Conservation (phyloP, 345 rosid genomes). For the Gossypium turneri region DNA sequence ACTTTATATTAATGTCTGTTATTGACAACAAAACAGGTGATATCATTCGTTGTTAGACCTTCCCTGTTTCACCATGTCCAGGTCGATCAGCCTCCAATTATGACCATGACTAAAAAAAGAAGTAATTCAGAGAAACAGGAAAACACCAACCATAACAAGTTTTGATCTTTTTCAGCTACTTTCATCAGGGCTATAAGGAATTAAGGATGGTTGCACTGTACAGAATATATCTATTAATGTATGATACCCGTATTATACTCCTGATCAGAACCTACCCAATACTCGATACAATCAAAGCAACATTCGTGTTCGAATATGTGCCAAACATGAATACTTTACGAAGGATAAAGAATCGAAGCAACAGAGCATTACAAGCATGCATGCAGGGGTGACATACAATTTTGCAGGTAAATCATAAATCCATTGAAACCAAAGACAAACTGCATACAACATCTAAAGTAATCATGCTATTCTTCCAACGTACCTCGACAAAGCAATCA, state of each 20-base stretch:
- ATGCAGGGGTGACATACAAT: not conserved
- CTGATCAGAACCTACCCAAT: too few relatives aligned
- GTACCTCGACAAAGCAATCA: constrained; percentile 79
- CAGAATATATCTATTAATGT: too few relatives aligned
- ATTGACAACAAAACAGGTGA: not conserved
- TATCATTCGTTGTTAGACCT: not conserved
- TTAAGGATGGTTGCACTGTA: too few relatives aligned
- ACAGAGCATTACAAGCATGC: not conserved
- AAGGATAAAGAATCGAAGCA: too few relatives aligned
- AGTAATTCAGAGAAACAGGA: not conserved
- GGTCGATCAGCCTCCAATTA: not conserved
- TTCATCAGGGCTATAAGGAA: not conserved
- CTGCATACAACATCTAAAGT: not conserved
- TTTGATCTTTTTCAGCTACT: not conserved
- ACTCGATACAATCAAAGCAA: too few relatives aligned
- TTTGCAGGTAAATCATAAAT: not conserved
- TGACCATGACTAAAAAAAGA: not conserved
- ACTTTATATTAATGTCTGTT: not conserved
- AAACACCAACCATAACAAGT: not conserved
- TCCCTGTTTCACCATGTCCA: not conserved
- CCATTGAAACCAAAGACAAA: not conserved
- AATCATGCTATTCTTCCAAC: not conserved
- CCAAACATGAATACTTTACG: too few relatives aligned
- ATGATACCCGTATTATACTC: too few relatives aligned
- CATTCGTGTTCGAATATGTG: too few relatives aligned